A percentile compares a stretch with the other conserved stretches of the same genome.
phyloP scores from a whole-genome alignment of 305 asterid genomes.

The Rubia balearica region DNA sequence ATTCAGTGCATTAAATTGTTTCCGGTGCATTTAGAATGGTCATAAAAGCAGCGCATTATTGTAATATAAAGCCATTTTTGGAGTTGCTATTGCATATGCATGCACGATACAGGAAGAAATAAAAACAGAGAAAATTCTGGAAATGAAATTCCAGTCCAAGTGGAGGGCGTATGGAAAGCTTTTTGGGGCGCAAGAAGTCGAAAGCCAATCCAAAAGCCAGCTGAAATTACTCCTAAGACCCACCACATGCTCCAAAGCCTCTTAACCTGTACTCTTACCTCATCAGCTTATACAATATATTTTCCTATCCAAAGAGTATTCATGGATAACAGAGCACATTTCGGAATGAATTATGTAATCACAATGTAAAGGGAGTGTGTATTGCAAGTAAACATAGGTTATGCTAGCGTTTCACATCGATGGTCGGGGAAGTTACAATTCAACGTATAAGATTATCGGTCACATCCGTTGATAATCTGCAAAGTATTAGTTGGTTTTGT shows the following conservation, averaged over 20 bases:
- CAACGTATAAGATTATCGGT: no score
- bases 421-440: no score
- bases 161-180: conserved; percentile 25
- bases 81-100: neutral
- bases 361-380: neutral
- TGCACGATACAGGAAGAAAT: neutral
- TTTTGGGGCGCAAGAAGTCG: conserved; percentile 30
- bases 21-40: no score
- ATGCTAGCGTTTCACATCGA: no score
- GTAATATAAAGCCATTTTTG: neutral
- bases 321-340: no score
- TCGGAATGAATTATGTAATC: neutral
- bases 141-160: neutral
- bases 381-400: no score
- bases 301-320: neutral
- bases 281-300: neutral
- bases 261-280: neutral
- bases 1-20: no score
- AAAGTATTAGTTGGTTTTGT: no score
- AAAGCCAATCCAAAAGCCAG: conserved; percentile 7
- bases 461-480: no score
- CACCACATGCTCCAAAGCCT: conserved; percentile 32
- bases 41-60: no score
- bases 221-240: conserved; percentile 21
- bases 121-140: neutral